Conservation (phyloP, 768 basidiomycete species). For the Leccinum subtestaceum region DNA sequence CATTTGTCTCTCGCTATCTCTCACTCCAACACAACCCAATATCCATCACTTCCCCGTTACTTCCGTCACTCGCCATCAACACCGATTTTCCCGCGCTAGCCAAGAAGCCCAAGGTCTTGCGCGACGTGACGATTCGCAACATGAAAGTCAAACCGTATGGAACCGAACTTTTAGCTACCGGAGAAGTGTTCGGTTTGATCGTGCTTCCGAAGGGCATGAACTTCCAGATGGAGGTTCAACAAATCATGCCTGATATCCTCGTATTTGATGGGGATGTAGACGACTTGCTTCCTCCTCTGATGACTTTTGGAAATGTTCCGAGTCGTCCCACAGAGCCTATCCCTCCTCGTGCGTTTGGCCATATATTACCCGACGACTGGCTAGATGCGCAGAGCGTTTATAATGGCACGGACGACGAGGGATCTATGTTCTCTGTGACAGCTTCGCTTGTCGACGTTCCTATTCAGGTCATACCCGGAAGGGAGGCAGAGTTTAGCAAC, state of each 20-base stretch:
- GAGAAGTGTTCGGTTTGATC: conserved; percentile 60
- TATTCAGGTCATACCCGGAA: conserved; percentile 72
- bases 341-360: conserved; percentile 72
- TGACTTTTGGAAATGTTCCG: conserved; percentile 34
- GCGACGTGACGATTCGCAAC: conserved; percentile 68
- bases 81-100: conserved; percentile 64
- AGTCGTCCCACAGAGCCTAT: conserved; percentile 60
- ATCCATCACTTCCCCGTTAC: conserved; percentile 52
- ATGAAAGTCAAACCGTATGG: conserved; percentile 65
- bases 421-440: conserved; percentile 54
- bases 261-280: conserved; percentile 74
- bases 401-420: conserved; percentile 45
- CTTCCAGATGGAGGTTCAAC: conserved; percentile 58
- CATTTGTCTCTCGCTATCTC: conserved; percentile 64
- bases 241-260: conserved; percentile 71
- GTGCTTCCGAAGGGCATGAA: conserved; percentile 71
- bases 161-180: conserved; percentile 59
- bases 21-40: conserved; percentile 56
- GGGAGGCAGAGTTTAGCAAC: conserved; percentile 69
- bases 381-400: conserved; percentile 44
- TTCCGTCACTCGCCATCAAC: conserved; percentile 45
- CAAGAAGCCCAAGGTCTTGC: conserved; percentile 63
- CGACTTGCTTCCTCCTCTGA: conserved; percentile 14
- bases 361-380: conserved; percentile 72
- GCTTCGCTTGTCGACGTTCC: conserved; percentile 74